These are phyloP conservation scores for Taphrina pruni DNA, from an alignment of 1,139 yeast species.

Conservation along the genomic window DNA sequence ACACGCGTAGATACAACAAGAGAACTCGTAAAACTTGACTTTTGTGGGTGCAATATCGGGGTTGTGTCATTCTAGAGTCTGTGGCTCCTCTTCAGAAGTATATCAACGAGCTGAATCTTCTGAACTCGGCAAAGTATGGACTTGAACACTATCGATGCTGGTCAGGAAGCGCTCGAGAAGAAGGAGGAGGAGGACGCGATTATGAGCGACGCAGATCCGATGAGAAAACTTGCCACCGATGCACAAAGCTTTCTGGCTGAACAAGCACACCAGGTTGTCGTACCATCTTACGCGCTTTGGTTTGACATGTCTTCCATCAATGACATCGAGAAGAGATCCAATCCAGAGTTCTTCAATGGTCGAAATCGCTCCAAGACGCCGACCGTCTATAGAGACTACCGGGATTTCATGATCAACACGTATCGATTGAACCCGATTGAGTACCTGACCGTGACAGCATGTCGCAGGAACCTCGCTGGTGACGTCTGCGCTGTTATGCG, in stretches of 20 bases:
- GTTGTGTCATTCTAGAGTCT: neutral
- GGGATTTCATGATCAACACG: slow-evolving; percentile 92
- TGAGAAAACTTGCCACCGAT: slow-evolving; percentile 23
- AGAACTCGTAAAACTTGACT: too few relatives aligned
- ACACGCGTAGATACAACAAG: too few relatives aligned
- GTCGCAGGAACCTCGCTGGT: slow-evolving; percentile 91
- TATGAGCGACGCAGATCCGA: slow-evolving; percentile 12
- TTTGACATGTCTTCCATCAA: slow-evolving; percentile 76
- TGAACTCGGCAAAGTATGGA: neutral
- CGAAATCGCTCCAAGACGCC: slow-evolving; percentile 85
- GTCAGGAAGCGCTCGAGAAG: slow-evolving; percentile 23
- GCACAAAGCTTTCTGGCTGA: slow-evolving; percentile 49
- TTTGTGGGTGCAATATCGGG: neutral
- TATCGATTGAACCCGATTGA: slow-evolving; percentile 93
- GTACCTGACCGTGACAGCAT: slow-evolving; percentile 88
- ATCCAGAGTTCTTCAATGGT: slow-evolving; percentile 87
- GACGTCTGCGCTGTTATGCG: slow-evolving; percentile 95
- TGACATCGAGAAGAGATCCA: slow-evolving; percentile 67
- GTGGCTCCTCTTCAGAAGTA: neutral
- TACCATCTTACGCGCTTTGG: slow-evolving; percentile 95
- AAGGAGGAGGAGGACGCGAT: slow-evolving; percentile 22
- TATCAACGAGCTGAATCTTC: neutral
- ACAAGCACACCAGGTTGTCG: slow-evolving; percentile 87
- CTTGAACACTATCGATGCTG: slow-evolving; percentile 12
- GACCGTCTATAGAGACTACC: slow-evolving; percentile 78